Evolutionary conservation across 2,329 filamentous ascomycete genomes (phyloP).

Genomic region (Trichophyton rubrum): DNA sequence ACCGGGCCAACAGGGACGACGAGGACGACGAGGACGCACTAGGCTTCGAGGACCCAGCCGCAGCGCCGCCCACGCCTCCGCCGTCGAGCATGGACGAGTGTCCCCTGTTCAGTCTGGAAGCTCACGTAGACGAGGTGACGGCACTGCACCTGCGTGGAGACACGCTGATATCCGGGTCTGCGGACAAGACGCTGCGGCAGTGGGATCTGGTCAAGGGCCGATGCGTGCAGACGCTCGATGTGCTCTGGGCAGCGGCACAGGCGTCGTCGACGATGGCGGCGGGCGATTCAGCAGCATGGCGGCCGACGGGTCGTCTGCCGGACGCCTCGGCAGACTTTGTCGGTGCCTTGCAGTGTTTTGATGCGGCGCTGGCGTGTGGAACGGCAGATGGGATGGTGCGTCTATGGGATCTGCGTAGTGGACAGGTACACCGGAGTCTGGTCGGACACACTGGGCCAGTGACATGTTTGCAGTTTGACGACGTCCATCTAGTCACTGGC

Average conservation of each 20-base stretch:
- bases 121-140: constrained; percentile 89
- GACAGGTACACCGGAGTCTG: constrained; percentile 90
- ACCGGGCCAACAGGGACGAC: constrained; percentile 45
- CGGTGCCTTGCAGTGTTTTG: constrained; percentile 87
- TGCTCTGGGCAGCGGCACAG: constrained; percentile 94
- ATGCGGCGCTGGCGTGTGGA: constrained; percentile 87
- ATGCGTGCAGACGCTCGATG: constrained; percentile 92
- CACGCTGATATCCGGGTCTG: constrained; percentile 84
- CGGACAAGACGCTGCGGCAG: constrained; percentile 92
- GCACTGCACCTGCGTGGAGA: constrained; percentile 83
- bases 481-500: constrained; percentile 85
- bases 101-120: constrained; percentile 72
- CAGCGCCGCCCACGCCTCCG: constrained; percentile 53
- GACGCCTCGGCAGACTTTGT: constrained; percentile 76
- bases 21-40: constrained; percentile 47
- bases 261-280: constrained; percentile 57
- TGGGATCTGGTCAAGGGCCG: constrained; percentile 97
- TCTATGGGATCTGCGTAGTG: constrained; percentile 90
- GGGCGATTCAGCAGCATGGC: constrained; percentile 50
- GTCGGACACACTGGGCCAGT: constrained; percentile 93
- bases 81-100: constrained; percentile 78
- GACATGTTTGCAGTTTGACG: constrained; percentile 90
- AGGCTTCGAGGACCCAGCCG: constrained; percentile 56
- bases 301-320: constrained; percentile 50
- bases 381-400: constrained; percentile 96